Base-by-base conservation (phyloP, 164 flowering plant species). In the Magnolia sinica region DNA sequence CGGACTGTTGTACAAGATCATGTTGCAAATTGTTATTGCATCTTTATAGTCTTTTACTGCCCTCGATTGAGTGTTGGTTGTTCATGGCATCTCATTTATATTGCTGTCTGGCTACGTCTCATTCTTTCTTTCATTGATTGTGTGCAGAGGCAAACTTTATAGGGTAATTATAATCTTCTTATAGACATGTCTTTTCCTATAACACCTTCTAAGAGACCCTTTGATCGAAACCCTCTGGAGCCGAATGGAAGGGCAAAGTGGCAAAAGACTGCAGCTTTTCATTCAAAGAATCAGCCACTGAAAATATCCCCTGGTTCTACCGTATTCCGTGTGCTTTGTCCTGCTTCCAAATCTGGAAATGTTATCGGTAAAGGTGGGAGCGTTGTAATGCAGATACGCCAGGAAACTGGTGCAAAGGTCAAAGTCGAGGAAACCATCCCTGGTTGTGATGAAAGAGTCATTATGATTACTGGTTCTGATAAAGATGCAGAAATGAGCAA, bases 361-460 rank as follows among this genome's bases (percentile, higher is more conserved):
- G 82, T 95, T 59, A 85, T 89, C 79, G 99, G 95, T 24, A 85
- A 92, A 80, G 95, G 85, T 77, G 93, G 92, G 16, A 64, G 73
- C 29, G 59, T 82, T 64, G 79, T 92, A 70, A 82, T 88, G 31
- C 87, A 87, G 75, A 90, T 95, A 68, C 85, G 89, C 45, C 87
- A 87, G 64, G 94, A 91, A 82, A 88, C 96, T 68, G 93, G 94
- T 68, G 97, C 87, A 49, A 86, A 84, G 75, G 85, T 96, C 45
- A 88, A 81, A 77, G 88, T 92, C 69, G 97, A 96, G 85, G 99
- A 92, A 45, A 77, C 80, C 55, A 74, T 94, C 61, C 79, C 87
- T 50, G 99, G 94, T 14, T 92, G 90, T 78, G 93, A 91, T 77
- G 99, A 96, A 81, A 87, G 96, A 80, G 85, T 96, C 14, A 77